Evolutionary conservation across 2,329 filamentous ascomycete species (phyloP), one percentile per base, ranked within the genome.

Genomic region (Colletotrichum cuscutae): DNA sequence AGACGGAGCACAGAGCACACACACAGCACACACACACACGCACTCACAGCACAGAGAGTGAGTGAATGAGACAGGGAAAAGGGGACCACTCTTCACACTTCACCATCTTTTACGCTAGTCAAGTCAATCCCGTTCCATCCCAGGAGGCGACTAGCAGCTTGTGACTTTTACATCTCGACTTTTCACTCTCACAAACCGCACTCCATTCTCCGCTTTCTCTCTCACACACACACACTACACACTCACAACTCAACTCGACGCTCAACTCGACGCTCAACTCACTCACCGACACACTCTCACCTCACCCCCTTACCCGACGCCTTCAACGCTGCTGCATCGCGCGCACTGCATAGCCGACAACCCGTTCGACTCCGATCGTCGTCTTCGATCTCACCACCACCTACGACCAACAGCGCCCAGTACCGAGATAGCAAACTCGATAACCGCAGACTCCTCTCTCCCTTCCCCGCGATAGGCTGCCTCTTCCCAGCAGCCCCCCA

Each of bases 1-100:
- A 49, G 15, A 49, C 19, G 19, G 42, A 49, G 37, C 37, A 42
- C 37, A 42, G 37, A 42, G 37, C 37, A 42, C 37, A 42, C 37
- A 42, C 35, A 37, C 35, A 37, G 32, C 12, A 37, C 35, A 37
- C 35, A 35, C 32, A 35, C 9, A 26, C 26, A 26, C n/a, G n/a
- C 24, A 37, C 5, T 32, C 30, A 32, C 32, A 35, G 32, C 32
- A 32, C 54, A 12, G 28, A 19, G 15, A 49, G 15, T n/a, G 42
- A 46, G 19, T 19, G n/a, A 68, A 65, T 54, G 28, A 53, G 59
- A 63, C 13, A 54, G n/a, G 46, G 57, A 64, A 64, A 30, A 63
- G 22, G 61, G 53, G 65, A 65, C 70, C 65, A 72, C 70, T 72
- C 68, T 71, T 69, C 65, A 64, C 70, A 28, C 65, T 52, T 65